Conservation (phyloP, 192 early-diverging fungal genomes). For the Allomyces macrogynus region DNA sequence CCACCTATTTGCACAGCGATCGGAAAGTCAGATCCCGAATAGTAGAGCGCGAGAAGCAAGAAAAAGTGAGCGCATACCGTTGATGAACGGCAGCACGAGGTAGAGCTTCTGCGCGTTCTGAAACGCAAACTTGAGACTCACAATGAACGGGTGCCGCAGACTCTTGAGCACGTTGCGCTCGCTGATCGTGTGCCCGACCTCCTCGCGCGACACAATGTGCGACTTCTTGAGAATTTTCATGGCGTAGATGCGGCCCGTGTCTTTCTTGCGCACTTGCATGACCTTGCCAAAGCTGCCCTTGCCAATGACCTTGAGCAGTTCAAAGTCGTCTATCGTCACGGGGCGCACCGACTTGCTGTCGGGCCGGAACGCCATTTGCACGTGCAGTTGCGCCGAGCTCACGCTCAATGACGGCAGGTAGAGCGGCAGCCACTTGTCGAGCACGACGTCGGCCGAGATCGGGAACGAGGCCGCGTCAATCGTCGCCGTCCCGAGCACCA, state of each 20-base stretch:
- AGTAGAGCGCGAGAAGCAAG: not conserved
- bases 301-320: slow-evolving; percentile 50
- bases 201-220: slow-evolving; percentile 49
- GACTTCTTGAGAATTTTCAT: slow-evolving; percentile 64
- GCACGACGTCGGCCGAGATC: not conserved
- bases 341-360: not conserved
- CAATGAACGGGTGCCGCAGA: slow-evolving; percentile 65
- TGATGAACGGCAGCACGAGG: slow-evolving; percentile 58
- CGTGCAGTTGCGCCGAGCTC: not conserved
- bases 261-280: slow-evolving; percentile 53
- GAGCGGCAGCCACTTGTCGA: not conserved
- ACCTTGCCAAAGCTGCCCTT: slow-evolving; percentile 68
- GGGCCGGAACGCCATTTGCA: not conserved
- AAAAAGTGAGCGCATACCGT: slow-evolving; percentile 16
- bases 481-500: not conserved
- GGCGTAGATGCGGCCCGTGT: slow-evolving; percentile 59
- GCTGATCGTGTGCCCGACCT: slow-evolving; percentile 50
- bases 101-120: slow-evolving; percentile 57
- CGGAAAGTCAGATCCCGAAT: no score
- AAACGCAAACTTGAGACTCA: slow-evolving; percentile 82
- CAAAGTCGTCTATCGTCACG: slow-evolving; percentile 23
- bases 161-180: slow-evolving; percentile 55
- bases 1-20: slow-evolving; percentile 9
- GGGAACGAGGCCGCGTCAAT: not conserved
- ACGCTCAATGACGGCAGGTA: not conserved